Evolutionary conservation across 2,329 filamentous ascomycete genomes (phyloP).

Genomic region (Periconia sp.): DNA sequence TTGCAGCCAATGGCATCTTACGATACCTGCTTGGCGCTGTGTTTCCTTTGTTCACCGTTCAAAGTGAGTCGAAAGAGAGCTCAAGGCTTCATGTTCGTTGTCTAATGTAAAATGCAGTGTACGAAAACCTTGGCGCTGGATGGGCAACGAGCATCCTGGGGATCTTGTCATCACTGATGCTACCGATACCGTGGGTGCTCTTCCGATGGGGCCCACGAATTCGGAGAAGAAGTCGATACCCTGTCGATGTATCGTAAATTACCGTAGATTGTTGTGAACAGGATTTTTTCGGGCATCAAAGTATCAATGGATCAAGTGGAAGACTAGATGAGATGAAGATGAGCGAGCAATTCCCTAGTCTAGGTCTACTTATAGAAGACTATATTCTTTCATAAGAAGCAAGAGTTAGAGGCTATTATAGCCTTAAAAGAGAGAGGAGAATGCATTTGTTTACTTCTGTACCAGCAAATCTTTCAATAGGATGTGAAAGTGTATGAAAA

Average conservation of each 20-base stretch:
- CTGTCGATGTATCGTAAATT: background rate
- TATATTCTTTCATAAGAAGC: no score
- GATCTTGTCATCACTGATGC: constrained; percentile 40
- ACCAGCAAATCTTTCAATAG: no score
- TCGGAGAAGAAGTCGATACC: constrained; percentile 26
- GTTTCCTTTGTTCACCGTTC: constrained; percentile 42
- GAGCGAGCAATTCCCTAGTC: no score
- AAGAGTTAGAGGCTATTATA: no score
- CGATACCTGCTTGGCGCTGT: constrained; percentile 40
- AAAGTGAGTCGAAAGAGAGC: constrained; percentile 24
- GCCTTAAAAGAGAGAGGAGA: no score
- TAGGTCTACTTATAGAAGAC: no score
- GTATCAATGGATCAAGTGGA: no score
- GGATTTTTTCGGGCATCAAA: no score
- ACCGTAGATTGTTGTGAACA: no score
- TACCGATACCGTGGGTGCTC: constrained; percentile 32
- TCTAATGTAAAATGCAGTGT: constrained; percentile 23
- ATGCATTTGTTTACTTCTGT: no score
- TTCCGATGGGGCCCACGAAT: constrained; percentile 29
- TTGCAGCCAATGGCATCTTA: constrained; percentile 44
- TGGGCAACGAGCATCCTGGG: constrained; percentile 46
- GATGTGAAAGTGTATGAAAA: no score
- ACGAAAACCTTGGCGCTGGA: constrained; percentile 34
- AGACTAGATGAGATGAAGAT: no score
- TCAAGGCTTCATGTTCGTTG: background rate